Percentiles rank a stretch among this genome's conserved stretches.
These are phyloP conservation scores for Phylloporus scabripes DNA, from an alignment of 768 basidiomycete genomes.

Conservation along the genomic window DNA sequence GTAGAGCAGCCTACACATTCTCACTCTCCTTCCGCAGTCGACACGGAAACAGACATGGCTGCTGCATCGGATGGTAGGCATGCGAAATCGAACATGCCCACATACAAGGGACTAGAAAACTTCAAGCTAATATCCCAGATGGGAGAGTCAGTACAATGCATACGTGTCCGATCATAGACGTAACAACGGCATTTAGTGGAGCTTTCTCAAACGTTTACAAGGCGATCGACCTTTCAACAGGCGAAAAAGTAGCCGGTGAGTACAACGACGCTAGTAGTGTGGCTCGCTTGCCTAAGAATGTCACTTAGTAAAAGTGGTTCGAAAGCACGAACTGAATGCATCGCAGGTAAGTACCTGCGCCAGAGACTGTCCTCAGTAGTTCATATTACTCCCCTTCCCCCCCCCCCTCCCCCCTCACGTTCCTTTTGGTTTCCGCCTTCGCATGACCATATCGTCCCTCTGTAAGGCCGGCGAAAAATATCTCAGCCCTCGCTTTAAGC, in stretches of 20 bases:
- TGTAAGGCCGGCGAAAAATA: conserved; percentile 86
- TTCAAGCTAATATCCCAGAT: conserved; percentile 78
- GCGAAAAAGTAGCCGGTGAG: conserved; percentile 78
- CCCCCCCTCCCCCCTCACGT: conserved; percentile 9
- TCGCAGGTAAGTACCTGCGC: conserved; percentile 67
- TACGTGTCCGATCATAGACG: conserved; percentile 3
- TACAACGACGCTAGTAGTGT: neutral
- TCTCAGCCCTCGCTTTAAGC: conserved; percentile 90
- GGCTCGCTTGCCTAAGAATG: conserved; percentile 6
- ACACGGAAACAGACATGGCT: conserved; percentile 24
- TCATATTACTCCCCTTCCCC: conserved; percentile 15
- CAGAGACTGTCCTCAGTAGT: conserved; percentile 20
- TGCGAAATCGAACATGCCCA: conserved; percentile 74
- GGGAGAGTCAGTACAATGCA: conserved; percentile 71
- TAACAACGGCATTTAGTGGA: conserved; percentile 47
- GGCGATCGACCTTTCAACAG: conserved; percentile 69
- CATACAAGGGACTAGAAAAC: conserved; percentile 77
- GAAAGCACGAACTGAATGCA: conserved; percentile 87
- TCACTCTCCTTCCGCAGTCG: conserved; percentile 18
- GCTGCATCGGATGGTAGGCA: conserved; percentile 74
- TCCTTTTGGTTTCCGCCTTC: conserved; percentile 15
- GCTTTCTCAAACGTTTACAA: conserved; percentile 99
- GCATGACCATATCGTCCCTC: conserved; percentile 24
- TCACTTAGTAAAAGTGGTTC: conserved; percentile 80
- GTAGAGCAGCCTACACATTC: conserved; percentile 34